These are phyloP conservation scores for Oehlia diaphana DNA, from an alignment of 192 early-diverging fungal genomes.

Conservation along the genomic window DNA sequence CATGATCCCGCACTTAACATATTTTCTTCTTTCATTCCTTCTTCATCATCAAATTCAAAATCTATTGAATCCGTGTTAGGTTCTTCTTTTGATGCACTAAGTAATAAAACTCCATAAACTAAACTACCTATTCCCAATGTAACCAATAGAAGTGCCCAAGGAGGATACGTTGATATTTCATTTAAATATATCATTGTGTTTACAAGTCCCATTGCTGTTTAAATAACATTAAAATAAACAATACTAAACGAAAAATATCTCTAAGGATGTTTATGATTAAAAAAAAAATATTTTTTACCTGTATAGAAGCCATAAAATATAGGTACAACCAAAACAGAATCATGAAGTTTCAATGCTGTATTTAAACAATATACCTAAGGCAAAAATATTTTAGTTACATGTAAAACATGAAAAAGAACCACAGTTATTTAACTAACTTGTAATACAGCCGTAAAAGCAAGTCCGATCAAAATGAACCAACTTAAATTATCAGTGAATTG, in stretches of 20 bases:
- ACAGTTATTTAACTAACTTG: conserved; percentile 38
- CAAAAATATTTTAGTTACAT: conserved; percentile 17
- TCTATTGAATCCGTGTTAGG: background rate
- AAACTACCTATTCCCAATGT: conserved; percentile 52
- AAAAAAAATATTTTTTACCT: background rate
- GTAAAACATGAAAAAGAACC: too few relatives aligned
- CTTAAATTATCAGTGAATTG: conserved; percentile 59
- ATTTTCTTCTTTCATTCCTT: background rate
- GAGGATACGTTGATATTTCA: conserved; percentile 48
- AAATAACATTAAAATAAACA: background rate
- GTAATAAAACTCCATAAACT: conserved; percentile 55
- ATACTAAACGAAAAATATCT: background rate
- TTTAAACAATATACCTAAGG: conserved; percentile 61
- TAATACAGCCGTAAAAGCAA: conserved; percentile 53
- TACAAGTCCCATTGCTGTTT: conserved; percentile 52
- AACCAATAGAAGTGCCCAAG: conserved; percentile 50
- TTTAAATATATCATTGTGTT: conserved; percentile 62
- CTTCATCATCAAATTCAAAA: conserved; percentile 2
- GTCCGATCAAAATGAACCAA: conserved; percentile 49
- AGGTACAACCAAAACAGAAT: conserved; percentile 60
- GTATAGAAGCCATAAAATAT: conserved; percentile 59
- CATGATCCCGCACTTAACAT: background rate
- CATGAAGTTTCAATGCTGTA: conserved; percentile 55
- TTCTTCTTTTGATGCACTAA: conserved; percentile 46
- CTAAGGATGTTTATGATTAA: too few relatives aligned